A percentile compares a stretch with the other conserved stretches of the same genome.
Evolutionary conservation across 2,329 filamentous ascomycete species (phyloP).

Genomic region (Monilinia laxa): DNA sequence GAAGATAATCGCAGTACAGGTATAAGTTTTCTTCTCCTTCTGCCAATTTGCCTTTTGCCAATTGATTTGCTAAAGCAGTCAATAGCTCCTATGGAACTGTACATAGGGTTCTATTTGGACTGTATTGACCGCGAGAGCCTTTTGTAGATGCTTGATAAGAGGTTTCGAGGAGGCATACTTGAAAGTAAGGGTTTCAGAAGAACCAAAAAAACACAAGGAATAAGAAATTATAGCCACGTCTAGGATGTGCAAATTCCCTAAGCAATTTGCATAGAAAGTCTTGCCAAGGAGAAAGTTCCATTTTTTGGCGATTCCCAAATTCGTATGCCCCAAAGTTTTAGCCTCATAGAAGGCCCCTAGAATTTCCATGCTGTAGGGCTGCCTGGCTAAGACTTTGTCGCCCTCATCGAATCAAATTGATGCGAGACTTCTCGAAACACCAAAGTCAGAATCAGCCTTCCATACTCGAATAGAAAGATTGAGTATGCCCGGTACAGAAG

Average conservation of each 20-base stretch:
- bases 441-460: background rate
- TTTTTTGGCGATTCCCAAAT: background rate
- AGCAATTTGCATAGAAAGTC: background rate
- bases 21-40: too few relatives aligned
- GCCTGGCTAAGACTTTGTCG: background rate
- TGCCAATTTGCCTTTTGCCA: too few relatives aligned
- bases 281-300: background rate
- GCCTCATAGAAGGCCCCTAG: background rate
- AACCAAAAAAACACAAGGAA: background rate
- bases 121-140: too few relatives aligned
- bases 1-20: too few relatives aligned
- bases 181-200: background rate
- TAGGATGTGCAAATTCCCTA: background rate
- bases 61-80: too few relatives aligned
- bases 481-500: background rate
- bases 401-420: background rate
- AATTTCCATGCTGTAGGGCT: background rate
- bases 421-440: slow-evolving; percentile 5
- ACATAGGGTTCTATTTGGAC: too few relatives aligned
- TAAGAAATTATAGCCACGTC: background rate
- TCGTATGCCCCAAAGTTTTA: background rate
- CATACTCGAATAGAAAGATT: background rate
- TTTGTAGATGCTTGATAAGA: background rate
- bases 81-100: too few relatives aligned
- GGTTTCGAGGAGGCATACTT: background rate